Evolutionary conservation across 1,284 basidiomycete species (phyloP), one percentile per base, ranked within the genome.

Genomic region (Sutorius eximius): DNA sequence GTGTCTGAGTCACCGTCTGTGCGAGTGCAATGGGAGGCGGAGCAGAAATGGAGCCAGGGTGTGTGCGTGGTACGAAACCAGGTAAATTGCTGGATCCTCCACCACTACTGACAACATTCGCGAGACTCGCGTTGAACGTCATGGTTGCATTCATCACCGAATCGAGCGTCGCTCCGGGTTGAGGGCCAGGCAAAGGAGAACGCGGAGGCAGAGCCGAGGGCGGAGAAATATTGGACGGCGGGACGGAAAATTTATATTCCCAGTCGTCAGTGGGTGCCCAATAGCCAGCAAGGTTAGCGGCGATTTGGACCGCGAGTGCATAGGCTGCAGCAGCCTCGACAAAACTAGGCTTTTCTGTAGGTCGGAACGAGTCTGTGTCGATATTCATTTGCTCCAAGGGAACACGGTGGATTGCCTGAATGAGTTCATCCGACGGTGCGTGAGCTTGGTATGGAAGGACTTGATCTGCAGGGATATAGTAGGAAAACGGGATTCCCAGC

Each of bases 181-280:
- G 64, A 11, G 33, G 12, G 27, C n/a, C 24, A 38, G 52, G 53
- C 3, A 34, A 29, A 24, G 41, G 27, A 24, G 41, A 5, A 42
- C 49, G 57, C 12, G 44, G 27, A 3, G 18, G 46, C 59, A 63
- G 6, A 61, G 56, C n/a, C 53, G 60, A 43, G 42, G 59, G 34
- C 1, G 59, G 60, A 41, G 67, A 53, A 29, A 43, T 46, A n/a
- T 53, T 51, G 27, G 67, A 54, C 5, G 67, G 64, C 0, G 69
- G 59, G n/a, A 68, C 47, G 5, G 71, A 64, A 59, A 82, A 80
- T 57, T 78, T 80, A 59, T 82, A 83, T 24, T 82, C 78, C 79
- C 82, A 91, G 52, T 86, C 83, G 57, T 91, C 86, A 2, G 87
- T 87, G 1, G 86, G 77, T 32, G 80, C 77, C 86, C 86, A 91